Evolutionary conservation across 208 protist species (phyloP).

Genomic region (Trypanosoma rangeli): DNA sequence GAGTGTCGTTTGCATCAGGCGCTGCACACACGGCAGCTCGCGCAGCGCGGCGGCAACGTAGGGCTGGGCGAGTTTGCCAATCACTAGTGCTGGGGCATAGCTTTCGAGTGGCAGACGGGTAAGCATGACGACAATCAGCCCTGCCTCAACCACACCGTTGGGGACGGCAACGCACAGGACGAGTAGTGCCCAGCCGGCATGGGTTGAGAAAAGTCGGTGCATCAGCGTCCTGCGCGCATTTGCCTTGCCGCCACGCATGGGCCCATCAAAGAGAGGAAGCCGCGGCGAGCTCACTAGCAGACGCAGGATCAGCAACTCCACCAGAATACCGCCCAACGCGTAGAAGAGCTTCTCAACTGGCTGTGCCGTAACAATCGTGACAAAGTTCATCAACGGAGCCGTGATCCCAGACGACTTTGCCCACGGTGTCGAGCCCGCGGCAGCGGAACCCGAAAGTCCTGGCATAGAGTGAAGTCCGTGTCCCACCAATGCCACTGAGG

Average conservation of each 20-base stretch:
- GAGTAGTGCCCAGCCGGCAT: conserved; percentile 40
- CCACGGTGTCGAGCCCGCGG: conserved; percentile 4
- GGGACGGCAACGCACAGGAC: conserved; percentile 46
- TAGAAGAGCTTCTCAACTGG: conserved; percentile 62
- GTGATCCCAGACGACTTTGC: background rate
- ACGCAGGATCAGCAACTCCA: conserved; percentile 47
- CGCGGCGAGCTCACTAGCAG: conserved; percentile 47
- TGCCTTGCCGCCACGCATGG: background rate
- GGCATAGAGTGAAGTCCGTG: conserved; percentile 24
- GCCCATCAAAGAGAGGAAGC: conserved; percentile 8
- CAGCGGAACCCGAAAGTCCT: background rate
- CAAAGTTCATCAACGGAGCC: background rate
- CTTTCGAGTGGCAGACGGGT: conserved; percentile 39
- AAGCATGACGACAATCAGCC: conserved; percentile 45
- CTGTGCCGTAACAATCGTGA: conserved; percentile 21
- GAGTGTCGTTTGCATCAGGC: background rate
- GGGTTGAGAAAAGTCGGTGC: conserved; percentile 30
- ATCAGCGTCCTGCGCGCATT: conserved; percentile 11
- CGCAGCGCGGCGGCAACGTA: conserved; percentile 50
- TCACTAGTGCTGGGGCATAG: conserved; percentile 51
- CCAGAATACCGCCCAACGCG: conserved; percentile 41
- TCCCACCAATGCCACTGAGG: conserved; percentile 40
- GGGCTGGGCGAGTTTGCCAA: conserved; percentile 54
- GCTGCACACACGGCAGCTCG: conserved; percentile 30
- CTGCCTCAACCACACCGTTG: conserved; percentile 49